Evolutionary conservation across 2,329 filamentous ascomycete species (phyloP), one percentile per base, ranked within the genome.

Genomic region (Xylariaceae sp.): DNA sequence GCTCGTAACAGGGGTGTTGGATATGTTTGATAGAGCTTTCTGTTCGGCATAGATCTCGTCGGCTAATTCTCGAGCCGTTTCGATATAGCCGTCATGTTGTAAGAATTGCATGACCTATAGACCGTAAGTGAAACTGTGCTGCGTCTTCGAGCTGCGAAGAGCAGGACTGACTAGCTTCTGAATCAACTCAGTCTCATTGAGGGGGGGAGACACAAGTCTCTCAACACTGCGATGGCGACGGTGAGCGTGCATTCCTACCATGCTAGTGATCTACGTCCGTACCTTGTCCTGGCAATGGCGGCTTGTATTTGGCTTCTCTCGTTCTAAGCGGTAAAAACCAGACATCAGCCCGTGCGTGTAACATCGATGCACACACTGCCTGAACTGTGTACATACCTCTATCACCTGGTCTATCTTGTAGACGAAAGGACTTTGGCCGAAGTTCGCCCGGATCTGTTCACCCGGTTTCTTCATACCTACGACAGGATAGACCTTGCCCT

Each of bases 71-170:
- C 82, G 78, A 7, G 89, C 89, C 0, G 90, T 95, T 50, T 96
- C 90, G 6, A 96, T 83, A 51, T 96, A 97, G 43, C 92, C 92
- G 54, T 97, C 92, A 52, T 97, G 90, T 26, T 89, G 85, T 11
- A 98, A 69, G 51, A 94, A 97, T 62, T 96, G 89, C 27, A 88
- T 73, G 13, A 81, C 74, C 68, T 73, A 38, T 21, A n/a, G 7
- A 16, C 33, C 41, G 26, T 53, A 34, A 56, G 40, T 19, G 23
- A 43, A 31, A 6, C 16, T 19, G 4, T 9, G 28, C 39, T 7
- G 14, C 35, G 9, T n/a, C 8, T 9, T 30, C 7, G 15, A 5
- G 14, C 13, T 9, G 2, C 14, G 24, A 12, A 12, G 18, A 8
- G 21, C 9, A 23, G 32, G 31, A 47, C 68, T 47, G 57, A 90